Base-by-base conservation (phyloP, 75 land plant species). In the Ceratopteris richardii region DNA sequence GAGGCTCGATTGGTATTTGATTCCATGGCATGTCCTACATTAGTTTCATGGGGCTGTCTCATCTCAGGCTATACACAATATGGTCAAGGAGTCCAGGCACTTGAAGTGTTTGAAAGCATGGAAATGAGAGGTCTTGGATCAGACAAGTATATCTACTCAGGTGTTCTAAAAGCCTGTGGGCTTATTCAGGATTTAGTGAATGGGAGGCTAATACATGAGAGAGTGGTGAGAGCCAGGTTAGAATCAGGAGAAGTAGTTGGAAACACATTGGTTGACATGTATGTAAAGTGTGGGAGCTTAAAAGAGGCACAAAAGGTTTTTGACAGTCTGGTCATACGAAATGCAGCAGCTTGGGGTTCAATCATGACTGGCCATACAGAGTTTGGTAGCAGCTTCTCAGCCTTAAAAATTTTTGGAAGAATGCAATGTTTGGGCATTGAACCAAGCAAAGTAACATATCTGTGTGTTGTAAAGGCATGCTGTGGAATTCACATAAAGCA, bases 241-340 rank as follows among this genome's bases (percentile, higher is more conserved):
- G 66, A 52, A 37, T 36, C 11, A 29, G 62, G 64, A 53, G 33
- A 50, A 25, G 51, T 40, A 43, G 27, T 71, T 25, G 47, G 43
- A 28, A 71, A 54, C 24, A 13, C 67, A 31, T 46, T 71, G 29
- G 53, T 64, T 39, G 43, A 60, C 25, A 19, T 71, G 47, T 71
- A 71, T 65, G 55, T 44, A 11, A 44, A 23, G 13, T 48, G 60
- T 31, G 25, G 24, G 1, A 22, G 51, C 11, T 12, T 65, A 13
- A 31, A n/a, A 6, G 51, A 59, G 36, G 67, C 74, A 12, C 54
- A 44, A 16, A 27, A 30, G 5, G 26, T 58, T 24, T 71, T 65
- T 53, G 74, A 71, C 40, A n/a, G 47, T 22, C 67, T 80, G 69
- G 19, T 17, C 37, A 39, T 28, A 22, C 40, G 66, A 18, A 76